Evolutionary conservation across 352 stramenopile species (phyloP), one percentile per base, ranked within the genome.

Genomic region (Hyaloperonospora arabidopsidis): DNA sequence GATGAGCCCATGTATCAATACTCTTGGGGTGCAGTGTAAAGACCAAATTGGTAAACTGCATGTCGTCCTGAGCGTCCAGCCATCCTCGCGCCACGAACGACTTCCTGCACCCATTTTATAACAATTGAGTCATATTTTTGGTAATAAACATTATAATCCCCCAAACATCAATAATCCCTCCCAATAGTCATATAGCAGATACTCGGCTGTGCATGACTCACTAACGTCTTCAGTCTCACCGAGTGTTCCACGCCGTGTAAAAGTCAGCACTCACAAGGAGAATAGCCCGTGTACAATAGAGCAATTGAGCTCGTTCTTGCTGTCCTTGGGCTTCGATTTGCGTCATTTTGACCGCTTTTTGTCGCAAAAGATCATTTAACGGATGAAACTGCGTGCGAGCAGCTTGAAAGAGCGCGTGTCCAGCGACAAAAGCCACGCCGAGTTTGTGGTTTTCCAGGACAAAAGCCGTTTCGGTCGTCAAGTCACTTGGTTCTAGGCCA

Each of bases 1-100:
- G 66, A 49, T 93, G 87, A 2, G 82, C 79, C 82, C 82, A 93
- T 39, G 79, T 93, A 57, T 93, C 82, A 56, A 90, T 90, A 52
- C 83, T 93, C 68, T 93, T 93, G 0, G 83, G 74, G 39, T 93
- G 79, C 34, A 89, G 55, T 13, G 78, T 74, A 53, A 89, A 86
- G 11, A 93, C 72, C 18, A 93, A 57, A 51, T 85, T 74, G 32
- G 65, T 83, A 49, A 93, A 90, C 39, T 63, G 62, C 47, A 87
- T 55, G 46, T 93, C 83, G 7, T 72, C 50, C 1, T 52, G 19
- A 5, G 63, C 65, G 12, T 72, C 49, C 13, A 89, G 60, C 52
- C 50, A 65, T 2, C 72, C 72, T 19, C 67, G 43, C 1, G 36
- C 32, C 46, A 92, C 76, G 25, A 84, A 72, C 15, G 65, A 51